Conservation (phyloP, 768 basidiomycete genomes). For the Mycena rosella region DNA sequence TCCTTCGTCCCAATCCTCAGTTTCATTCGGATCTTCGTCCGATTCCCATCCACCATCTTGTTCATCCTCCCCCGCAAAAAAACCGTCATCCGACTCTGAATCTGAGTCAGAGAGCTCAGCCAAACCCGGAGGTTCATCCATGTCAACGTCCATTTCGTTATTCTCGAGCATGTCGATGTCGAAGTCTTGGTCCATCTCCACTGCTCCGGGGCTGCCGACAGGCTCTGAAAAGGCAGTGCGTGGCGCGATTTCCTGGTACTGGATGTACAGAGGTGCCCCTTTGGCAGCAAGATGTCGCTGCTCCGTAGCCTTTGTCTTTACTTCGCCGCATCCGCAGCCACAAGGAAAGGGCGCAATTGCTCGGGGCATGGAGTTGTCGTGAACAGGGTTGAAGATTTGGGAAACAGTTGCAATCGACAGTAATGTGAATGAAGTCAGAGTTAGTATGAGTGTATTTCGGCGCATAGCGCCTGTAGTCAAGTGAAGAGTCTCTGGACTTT, state of each 20-base stretch:
- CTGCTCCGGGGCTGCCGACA: too few relatives aligned
- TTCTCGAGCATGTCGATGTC: neutral
- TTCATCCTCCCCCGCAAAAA: neutral
- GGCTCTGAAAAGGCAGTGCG: too few relatives aligned
- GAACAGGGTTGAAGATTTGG: neutral
- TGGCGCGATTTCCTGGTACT: too few relatives aligned
- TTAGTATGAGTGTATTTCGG: too few relatives aligned
- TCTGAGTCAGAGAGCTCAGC: slow-evolving; percentile 3
- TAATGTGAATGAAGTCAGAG: too few relatives aligned
- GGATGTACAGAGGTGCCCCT: too few relatives aligned
- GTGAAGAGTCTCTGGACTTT: too few relatives aligned
- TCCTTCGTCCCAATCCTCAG: slow-evolving; percentile 14
- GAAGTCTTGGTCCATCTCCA: too few relatives aligned
- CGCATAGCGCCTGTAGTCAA: too few relatives aligned
- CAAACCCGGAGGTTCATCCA: neutral
- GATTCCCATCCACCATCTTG: slow-evolving; percentile 5
- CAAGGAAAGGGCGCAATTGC: neutral
- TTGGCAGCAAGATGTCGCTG: slow-evolving; percentile 6
- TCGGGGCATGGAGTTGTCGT: neutral
- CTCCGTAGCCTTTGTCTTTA: slow-evolving; percentile 4
- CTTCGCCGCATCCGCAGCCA: slow-evolving; percentile 11
- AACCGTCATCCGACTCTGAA: too few relatives aligned
- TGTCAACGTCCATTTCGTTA: slow-evolving; percentile 6
- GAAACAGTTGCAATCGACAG: too few relatives aligned
- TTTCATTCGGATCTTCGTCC: slow-evolving; percentile 7